A percentile compares a stretch with the other conserved stretches of the same genome.
phyloP scores from a whole-genome alignment of 495 filamentous ascomycete species.

The Letharia lupina region DNA sequence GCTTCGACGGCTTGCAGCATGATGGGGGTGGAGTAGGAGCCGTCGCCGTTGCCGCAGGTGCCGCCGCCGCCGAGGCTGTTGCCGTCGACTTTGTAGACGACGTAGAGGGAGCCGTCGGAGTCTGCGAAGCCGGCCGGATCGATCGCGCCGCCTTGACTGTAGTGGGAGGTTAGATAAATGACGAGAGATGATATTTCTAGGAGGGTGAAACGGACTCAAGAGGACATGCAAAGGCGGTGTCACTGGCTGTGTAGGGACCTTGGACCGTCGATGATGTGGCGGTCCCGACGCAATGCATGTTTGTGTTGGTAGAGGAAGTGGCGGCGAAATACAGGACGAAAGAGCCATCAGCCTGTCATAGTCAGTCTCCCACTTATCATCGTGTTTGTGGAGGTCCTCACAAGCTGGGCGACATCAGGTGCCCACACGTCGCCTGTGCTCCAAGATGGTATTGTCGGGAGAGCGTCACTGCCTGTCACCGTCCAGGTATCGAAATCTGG shows the following conservation, averaged over 20 bases:
- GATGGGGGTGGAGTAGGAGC: slow-evolving; percentile 41
- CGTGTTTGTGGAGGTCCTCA: not conserved
- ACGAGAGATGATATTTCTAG: not conserved
- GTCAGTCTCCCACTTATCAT: not conserved
- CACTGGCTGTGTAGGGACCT: slow-evolving; percentile 33
- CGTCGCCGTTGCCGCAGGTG: slow-evolving; percentile 39
- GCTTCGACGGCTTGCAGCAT: slow-evolving; percentile 44
- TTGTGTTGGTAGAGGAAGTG: slow-evolving; percentile 20
- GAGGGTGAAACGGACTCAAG: slow-evolving; percentile 11
- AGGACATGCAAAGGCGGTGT: slow-evolving; percentile 30
- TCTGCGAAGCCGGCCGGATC: slow-evolving; percentile 33
- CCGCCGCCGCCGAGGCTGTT: slow-evolving; percentile 46
- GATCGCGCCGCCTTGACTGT: slow-evolving; percentile 34
- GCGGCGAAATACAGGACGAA: slow-evolving; percentile 41
- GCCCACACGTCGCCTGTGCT: slow-evolving; percentile 37
- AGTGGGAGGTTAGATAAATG: not conserved
- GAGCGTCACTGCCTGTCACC: slow-evolving; percentile 27
- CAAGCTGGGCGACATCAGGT: slow-evolving; percentile 34
- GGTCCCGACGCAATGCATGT: slow-evolving; percentile 38
- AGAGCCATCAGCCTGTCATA: slow-evolving; percentile 24
- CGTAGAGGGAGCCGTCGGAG: slow-evolving; percentile 30
- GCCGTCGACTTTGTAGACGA: slow-evolving; percentile 49
- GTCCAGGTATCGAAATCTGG: slow-evolving; percentile 30
- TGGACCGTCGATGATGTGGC: slow-evolving; percentile 33
- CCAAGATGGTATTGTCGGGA: slow-evolving; percentile 31